Base-by-base conservation (phyloP, 148 eudicot species). In the Fagopyrum homotropicum region DNA sequence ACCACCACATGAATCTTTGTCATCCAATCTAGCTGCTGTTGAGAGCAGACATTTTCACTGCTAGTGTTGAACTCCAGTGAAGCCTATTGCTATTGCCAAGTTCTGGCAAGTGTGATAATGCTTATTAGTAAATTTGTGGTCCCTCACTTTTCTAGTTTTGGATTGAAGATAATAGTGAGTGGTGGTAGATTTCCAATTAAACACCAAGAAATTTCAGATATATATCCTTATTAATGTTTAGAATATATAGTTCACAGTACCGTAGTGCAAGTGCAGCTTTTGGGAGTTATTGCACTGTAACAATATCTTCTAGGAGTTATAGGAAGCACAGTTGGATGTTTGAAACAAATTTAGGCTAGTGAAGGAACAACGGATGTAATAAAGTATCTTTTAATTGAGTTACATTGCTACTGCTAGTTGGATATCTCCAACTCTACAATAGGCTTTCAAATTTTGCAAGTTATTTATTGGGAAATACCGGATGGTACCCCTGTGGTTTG, bases 111-210 rank as follows among this genome's bases (percentile, higher is more conserved):
- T 63, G n/a, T n/a, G 44, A 35, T 11, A 7, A 63, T 30, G 69
- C 69, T 63, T 30, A 63, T 63, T 30, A 63, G 45, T 64, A 46
- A 14, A 45, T 43, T 30, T 29, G 9, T 49, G 6, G 16, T 29
- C 45, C 19, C 17, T 66, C 71, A 66, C 71, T 66, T 46, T 8
- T 61, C 44, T 29, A 61, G 68, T 61, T 61, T 26, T 61, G 68
- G 43, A 61, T 19, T 29, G 7, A 59, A 59, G 35, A 59, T 29
- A 59, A 59, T 9, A 22, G 8, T 29, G 40, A 17, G 10, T 17
- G 10, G 12, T 22, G 64, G 11, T 19, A 59, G 12, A 59, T 59
- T 19, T 59, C 40, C 35, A 59, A 19, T 59, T 19, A 29, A 59
- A 59, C 35, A 2, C 12, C 64, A 7, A 59, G 35, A 17, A 59